phyloP scores from a whole-genome alignment of 176 grass and related monocot genomes.

The Neostapfia colusana region DNA sequence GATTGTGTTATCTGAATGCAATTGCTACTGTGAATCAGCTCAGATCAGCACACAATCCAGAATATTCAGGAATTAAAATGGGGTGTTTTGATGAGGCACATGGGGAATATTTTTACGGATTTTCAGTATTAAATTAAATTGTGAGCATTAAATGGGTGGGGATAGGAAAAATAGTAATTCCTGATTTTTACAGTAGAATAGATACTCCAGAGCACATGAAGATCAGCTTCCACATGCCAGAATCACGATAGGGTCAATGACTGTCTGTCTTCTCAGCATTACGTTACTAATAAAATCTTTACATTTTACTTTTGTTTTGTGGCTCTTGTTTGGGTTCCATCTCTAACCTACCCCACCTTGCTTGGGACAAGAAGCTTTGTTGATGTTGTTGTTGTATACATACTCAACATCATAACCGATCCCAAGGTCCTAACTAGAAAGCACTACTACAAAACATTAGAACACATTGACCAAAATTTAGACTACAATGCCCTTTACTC shows the following conservation, averaged over 20 bases:
- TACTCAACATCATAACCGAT: neutral
- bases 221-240: neutral
- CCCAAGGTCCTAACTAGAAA: neutral
- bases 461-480: slow-evolving; percentile 8
- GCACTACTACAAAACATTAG: slow-evolving; percentile 17
- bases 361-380: neutral
- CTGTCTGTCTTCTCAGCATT: too few species aligned
- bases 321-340: neutral
- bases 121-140: neutral
- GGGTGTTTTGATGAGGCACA: neutral
- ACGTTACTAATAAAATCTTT: neutral
- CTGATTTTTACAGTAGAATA: neutral
- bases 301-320: neutral
- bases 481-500: neutral
- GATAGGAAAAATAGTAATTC: neutral
- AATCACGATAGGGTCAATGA: neutral
- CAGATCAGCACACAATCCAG: neutral
- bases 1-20: slow-evolving; percentile 25
- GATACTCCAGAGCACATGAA: neutral
- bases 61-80: slow-evolving; percentile 15
- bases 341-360: neutral
- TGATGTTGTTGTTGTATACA: neutral
- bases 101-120: neutral
- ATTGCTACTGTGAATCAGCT: slow-evolving; percentile 9
- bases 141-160: neutral